These are phyloP conservation scores for Boletus pseudopeckii DNA, from an alignment of 768 basidiomycete genomes.

Conservation along the genomic window DNA sequence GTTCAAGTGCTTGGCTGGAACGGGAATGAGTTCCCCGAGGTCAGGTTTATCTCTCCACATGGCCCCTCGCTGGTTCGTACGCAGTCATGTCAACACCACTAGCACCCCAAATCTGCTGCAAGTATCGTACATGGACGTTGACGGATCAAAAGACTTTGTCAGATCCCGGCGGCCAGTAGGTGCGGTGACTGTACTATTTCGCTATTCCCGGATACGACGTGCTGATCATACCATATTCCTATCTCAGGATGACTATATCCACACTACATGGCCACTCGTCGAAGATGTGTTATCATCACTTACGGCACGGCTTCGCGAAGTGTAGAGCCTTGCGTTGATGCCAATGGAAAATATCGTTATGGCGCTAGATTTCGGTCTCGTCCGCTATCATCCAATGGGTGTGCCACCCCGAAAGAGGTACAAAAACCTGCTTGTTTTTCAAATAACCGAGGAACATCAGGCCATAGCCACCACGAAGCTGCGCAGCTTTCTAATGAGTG, in stretches of 20 bases:
- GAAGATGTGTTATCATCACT: not conserved
- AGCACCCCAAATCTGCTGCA: not conserved
- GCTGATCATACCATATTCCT: conserved; percentile 1
- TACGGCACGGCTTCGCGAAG: conserved; percentile 6
- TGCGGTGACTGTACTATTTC: not conserved
- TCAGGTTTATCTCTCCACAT: not conserved
- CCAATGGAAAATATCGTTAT: conserved; percentile 4
- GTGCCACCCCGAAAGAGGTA: not conserved
- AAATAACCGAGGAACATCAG: not conserved
- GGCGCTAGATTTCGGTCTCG: not conserved
- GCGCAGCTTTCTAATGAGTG: not conserved
- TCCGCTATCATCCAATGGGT: not conserved
- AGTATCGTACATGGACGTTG: not conserved
- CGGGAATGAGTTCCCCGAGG: not conserved
- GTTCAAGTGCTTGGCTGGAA: not conserved
- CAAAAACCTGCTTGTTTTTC: not conserved
- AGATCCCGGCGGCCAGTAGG: not conserved
- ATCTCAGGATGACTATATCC: not conserved
- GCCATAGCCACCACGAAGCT: too few species aligned
- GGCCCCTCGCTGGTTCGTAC: not conserved
- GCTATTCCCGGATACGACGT: not conserved
- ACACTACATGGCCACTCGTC: not conserved
- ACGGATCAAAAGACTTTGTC: not conserved
- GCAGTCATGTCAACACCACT: not conserved
- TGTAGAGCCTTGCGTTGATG: conserved; percentile 6